phyloP scores from a whole-genome alignment of 441 rosid species.

The Brassica balearica region DNA sequence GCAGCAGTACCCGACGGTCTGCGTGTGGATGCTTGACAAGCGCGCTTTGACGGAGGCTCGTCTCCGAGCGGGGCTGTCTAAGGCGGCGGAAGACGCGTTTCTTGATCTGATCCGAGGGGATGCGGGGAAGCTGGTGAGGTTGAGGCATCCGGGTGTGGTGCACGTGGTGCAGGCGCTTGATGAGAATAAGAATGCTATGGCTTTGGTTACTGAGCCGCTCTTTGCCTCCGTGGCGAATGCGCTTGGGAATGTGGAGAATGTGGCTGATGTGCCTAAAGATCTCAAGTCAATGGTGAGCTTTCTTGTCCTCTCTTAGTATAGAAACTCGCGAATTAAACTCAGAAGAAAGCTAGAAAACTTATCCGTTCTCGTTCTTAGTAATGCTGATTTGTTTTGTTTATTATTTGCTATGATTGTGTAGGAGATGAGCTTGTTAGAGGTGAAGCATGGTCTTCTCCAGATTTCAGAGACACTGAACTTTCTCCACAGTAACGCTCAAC shows the following conservation, averaged over 20 bases:
- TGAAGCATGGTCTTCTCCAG: conserved; percentile 96
- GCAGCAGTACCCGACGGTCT: conserved; percentile 68
- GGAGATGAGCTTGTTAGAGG: conserved; percentile 98
- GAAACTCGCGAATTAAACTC: too few species aligned
- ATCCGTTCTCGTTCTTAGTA: too few species aligned
- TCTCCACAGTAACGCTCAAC: conserved; percentile 67
- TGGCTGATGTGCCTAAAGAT: conserved; percentile 76
- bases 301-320: background rate
- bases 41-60: conserved; percentile 78
- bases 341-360: too few species aligned
- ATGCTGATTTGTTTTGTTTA: background rate
- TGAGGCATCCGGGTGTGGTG: conserved; percentile 92
- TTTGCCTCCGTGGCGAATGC: conserved; percentile 89
- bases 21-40: conserved; percentile 95
- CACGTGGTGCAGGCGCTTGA: conserved; percentile 96
- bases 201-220: conserved; percentile 94
- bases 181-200: conserved; percentile 92
- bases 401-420: conserved; percentile 39
- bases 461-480: conserved; percentile 91
- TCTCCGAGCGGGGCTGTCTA: conserved; percentile 70
- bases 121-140: conserved; percentile 74
- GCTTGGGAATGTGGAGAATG: conserved; percentile 77
- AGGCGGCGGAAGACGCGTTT: conserved; percentile 80
- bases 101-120: conserved; percentile 81
- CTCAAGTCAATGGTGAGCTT: conserved; percentile 76